phyloP scores from a whole-genome alignment of 352 stramenopile genomes.

The Pythium aquatile region DNA sequence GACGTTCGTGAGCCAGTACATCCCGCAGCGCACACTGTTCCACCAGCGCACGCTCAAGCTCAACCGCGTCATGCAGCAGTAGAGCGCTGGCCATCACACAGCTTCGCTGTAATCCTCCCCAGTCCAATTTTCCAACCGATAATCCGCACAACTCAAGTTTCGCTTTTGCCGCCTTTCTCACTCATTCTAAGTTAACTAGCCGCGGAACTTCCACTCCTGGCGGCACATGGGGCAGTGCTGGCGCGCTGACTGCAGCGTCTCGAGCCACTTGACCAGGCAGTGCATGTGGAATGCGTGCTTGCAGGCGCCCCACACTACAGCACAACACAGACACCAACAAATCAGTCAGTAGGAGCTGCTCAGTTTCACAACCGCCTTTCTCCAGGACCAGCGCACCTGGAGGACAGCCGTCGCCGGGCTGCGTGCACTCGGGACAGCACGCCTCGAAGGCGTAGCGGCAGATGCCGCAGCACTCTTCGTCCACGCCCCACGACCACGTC shows the following conservation, averaged over 20 bases:
- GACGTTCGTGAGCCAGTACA: constrained; percentile 63
- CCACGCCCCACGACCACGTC: constrained; percentile 90
- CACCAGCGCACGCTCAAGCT: constrained; percentile 79
- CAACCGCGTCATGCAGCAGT: constrained; percentile 62
- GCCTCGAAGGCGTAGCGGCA: constrained; percentile 82
- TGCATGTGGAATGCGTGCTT: constrained; percentile 94
- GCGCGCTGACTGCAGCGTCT: constrained; percentile 73
- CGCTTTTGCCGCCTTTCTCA: background rate
- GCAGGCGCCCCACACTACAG: constrained; percentile 81
- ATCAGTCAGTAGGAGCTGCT: background rate
- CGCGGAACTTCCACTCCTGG: constrained; percentile 85
- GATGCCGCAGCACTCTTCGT: constrained; percentile 91
- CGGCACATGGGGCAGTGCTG: constrained; percentile 90
- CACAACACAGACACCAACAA: background rate
- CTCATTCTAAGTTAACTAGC: constrained; percentile 27
- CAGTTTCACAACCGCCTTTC: background rate
- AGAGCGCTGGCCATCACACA: constrained; percentile 3
- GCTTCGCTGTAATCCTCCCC: too few relatives aligned
- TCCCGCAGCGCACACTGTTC: constrained; percentile 68
- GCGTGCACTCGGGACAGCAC: constrained; percentile 77
- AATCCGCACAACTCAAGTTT: background rate
- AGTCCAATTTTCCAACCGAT: too few relatives aligned
- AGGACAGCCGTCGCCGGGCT: constrained; percentile 80
- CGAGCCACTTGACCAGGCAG: constrained; percentile 92
- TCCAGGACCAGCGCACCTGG: constrained; percentile 41